Percentiles rank a stretch among this genome's conserved stretches.
Conservation (phyloP, 768 basidiomycete species). For the Xerocomus potaroensis region DNA sequence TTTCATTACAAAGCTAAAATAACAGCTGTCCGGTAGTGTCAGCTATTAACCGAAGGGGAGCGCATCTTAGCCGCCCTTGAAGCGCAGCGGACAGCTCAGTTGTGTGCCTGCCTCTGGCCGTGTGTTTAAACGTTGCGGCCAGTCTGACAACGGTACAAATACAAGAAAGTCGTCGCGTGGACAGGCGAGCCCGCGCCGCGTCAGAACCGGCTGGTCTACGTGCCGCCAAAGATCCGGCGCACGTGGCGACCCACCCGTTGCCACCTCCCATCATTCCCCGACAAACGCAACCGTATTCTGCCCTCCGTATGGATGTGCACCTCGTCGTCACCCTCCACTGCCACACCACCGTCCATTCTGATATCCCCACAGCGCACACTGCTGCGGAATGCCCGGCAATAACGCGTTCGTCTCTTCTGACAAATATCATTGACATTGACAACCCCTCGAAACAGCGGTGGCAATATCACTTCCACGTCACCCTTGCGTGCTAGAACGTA, state of each 20-base stretch:
- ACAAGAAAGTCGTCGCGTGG: background rate
- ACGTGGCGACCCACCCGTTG: conserved; percentile 27
- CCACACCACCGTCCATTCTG: conserved; percentile 10
- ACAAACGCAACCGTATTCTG: conserved; percentile 14
- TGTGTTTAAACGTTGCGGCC: background rate
- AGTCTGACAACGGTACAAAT: background rate
- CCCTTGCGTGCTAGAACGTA: conserved; percentile 27
- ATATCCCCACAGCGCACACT: conserved; percentile 22
- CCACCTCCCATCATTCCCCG: conserved; percentile 5
- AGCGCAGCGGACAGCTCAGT: conserved; percentile 9
- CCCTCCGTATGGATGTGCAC: conserved; percentile 29
- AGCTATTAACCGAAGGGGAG: background rate
- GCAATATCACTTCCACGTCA: conserved; percentile 27
- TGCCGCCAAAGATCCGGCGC: conserved; percentile 23
- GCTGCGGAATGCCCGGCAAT: conserved; percentile 23
- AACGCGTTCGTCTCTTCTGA: conserved; percentile 13
- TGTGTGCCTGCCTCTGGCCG: background rate
- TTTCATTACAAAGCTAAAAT: conserved; percentile 13
- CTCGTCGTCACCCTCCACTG: conserved; percentile 28
- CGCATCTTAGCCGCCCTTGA: background rate
- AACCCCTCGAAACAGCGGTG: conserved; percentile 26
- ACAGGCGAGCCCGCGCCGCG: conserved; percentile 18
- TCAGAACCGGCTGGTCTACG: conserved; percentile 9
- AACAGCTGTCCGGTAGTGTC: conserved; percentile 6
- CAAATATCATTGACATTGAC: conserved; percentile 16